Percentiles rank a stretch among this genome's conserved stretches.
These are phyloP conservation scores for Isoetes engelmannii DNA, from an alignment of 83 land plant genomes.

Conservation along the genomic window DNA sequence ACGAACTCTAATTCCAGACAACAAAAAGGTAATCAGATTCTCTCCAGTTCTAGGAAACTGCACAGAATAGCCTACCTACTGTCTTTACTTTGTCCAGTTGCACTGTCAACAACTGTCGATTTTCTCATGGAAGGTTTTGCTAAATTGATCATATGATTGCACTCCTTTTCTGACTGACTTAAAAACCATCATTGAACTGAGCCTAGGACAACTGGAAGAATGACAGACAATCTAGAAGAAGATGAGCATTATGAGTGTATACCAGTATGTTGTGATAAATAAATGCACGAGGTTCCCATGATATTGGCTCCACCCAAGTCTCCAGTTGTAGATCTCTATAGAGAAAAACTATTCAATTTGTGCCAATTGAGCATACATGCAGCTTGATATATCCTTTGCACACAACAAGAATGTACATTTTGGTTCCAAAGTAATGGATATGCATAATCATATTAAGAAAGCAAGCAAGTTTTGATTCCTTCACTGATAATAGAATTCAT, in stretches of 20 bases:
- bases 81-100: slow-evolving; percentile 21
- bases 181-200: background rate
- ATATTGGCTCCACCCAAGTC: background rate
- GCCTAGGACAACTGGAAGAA: background rate
- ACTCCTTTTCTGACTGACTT: slow-evolving; percentile 23
- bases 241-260: background rate
- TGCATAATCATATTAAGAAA: too few relatives aligned
- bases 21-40: background rate
- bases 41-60: background rate
- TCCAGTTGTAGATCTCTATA: background rate
- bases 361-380: too few relatives aligned
- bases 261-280: background rate
- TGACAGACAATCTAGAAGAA: background rate
- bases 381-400: too few relatives aligned
- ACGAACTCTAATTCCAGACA: slow-evolving; percentile 31
- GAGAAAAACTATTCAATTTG: too few relatives aligned
- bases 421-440: too few relatives aligned
- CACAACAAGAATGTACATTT: too few relatives aligned
- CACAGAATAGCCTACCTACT: slow-evolving; percentile 11
- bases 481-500: too few relatives aligned
- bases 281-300: background rate
- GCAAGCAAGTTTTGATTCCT: too few relatives aligned
- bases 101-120: slow-evolving; percentile 30
- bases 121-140: slow-evolving; percentile 25
- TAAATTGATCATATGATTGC: slow-evolving; percentile 20